Evolutionary conservation across 208 protist genomes (phyloP), one percentile per base, ranked within the genome.

Genomic region (Acanthamoeba triangularis): DNA sequence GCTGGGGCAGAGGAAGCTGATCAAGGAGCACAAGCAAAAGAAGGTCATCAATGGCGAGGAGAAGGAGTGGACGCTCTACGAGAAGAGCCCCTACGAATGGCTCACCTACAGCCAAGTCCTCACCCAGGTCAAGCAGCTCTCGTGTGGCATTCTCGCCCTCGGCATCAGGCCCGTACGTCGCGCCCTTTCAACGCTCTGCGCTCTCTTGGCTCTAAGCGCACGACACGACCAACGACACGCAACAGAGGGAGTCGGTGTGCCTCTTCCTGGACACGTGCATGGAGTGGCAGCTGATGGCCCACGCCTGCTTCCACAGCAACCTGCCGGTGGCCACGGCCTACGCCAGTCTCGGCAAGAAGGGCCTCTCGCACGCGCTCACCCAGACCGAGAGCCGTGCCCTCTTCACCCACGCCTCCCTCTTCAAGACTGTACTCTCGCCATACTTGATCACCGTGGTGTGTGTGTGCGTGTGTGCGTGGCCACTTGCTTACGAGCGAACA

Each of bases 221-320:
- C 47, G 35, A 14, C 23, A 72, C 23, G 23, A 28, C 10, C 10
- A 13, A 8, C 30, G 65, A 8, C 20, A 35, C 2, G 14, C n/a
- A 3, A 28, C 78, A 87, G 78, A 63, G 78, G 2, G 78, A 87
- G 11, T 87, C 78, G 16, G 85, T 91, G 30, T 41, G 85, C 35
- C 4, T 91, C n/a, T 91, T 74, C 59, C 33, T 74, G 85, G 85
- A 91, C 59, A 91, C 85, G 6, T 72, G 61, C 59, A 44, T 25
- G 37, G 61, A 65, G 85, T 91, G 85, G 85, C 85, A 91, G 59
- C 25, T 91, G 16, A 72, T 72, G 52, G 85, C 85, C 13, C 85
- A 91, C 37, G 85, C 85, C 35, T 91, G 85, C 85, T 91, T 91
- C 85, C 18, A 72, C 85, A 47, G 20, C 59, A 91, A 72, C 59